Evolutionary conservation across 495 filamentous ascomycete genomes (phyloP).

Genomic region (Saxophila tyrrhenica): DNA sequence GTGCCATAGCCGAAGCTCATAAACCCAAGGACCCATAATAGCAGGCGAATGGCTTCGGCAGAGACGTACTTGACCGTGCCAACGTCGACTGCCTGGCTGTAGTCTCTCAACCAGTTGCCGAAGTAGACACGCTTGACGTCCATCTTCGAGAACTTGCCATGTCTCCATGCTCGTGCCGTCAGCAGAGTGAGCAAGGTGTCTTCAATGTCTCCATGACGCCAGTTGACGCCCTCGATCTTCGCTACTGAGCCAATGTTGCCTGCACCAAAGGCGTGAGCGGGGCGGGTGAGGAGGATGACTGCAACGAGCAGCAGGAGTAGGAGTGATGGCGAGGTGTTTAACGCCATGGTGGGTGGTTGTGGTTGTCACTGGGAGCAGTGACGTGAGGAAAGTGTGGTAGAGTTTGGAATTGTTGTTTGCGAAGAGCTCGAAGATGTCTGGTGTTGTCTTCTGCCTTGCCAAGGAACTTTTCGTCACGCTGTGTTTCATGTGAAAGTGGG

Average conservation of each 20-base stretch:
- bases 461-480: too few relatives aligned
- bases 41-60: slow-evolving; percentile 75
- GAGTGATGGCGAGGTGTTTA: slow-evolving; percentile 17
- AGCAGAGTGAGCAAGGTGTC: slow-evolving; percentile 66
- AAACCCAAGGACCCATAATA: slow-evolving; percentile 58
- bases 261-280: slow-evolving; percentile 71
- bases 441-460: too few relatives aligned
- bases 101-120: slow-evolving; percentile 58
- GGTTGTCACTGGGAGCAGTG: neutral
- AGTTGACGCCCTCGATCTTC: slow-evolving; percentile 72
- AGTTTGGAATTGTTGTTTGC: too few relatives aligned
- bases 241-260: slow-evolving; percentile 71
- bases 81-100: slow-evolving; percentile 61
- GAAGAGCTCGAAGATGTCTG: too few relatives aligned
- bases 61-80: slow-evolving; percentile 81
- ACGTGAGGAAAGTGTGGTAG: neutral
- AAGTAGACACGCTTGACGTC: slow-evolving; percentile 75
- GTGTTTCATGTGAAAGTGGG: too few relatives aligned
- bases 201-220: slow-evolving; percentile 95
- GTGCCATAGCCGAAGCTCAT: slow-evolving; percentile 75
- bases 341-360: slow-evolving; percentile 5
- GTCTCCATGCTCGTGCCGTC: slow-evolving; percentile 55
- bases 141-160: slow-evolving; percentile 78
- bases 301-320: slow-evolving; percentile 38
- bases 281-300: slow-evolving; percentile 48